phyloP scores from a whole-genome alignment of 2,329 filamentous ascomycete genomes.

The Metarhizium humberi region DNA sequence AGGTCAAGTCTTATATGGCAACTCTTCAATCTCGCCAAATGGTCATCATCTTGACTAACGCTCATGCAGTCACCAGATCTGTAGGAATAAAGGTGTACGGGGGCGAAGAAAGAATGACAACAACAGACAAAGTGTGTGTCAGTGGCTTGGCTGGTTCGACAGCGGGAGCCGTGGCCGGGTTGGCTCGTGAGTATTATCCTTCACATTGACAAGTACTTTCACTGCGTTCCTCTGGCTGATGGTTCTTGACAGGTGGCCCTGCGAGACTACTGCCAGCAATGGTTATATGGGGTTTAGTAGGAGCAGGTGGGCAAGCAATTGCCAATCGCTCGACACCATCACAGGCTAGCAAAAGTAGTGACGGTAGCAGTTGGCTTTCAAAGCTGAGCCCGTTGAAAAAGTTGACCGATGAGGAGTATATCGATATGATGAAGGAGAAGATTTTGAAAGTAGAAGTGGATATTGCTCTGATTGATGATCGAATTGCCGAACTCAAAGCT shows the following conservation, averaged over 20 bases:
- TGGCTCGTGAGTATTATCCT: conserved; percentile 35
- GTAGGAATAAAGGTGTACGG: conserved; percentile 39
- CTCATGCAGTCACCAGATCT: conserved; percentile 34
- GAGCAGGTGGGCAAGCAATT: conserved; percentile 29
- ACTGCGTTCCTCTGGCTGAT: conserved; percentile 10
- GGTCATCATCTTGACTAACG: background rate
- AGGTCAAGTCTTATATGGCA: conserved; percentile 17
- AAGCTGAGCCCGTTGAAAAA: conserved; percentile 64
- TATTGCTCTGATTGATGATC: conserved; percentile 70
- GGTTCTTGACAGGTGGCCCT: conserved; percentile 33
- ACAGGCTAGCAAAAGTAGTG: conserved; percentile 18
- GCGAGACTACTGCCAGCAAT: conserved; percentile 43
- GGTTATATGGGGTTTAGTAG: conserved; percentile 35
- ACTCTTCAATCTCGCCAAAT: background rate
- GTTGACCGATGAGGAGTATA: conserved; percentile 65
- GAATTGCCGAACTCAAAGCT: conserved; percentile 40
- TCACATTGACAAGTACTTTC: background rate
- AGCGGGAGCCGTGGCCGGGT: conserved; percentile 51
- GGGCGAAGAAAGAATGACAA: conserved; percentile 41
- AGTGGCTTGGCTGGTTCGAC: conserved; percentile 64
- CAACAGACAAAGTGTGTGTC: conserved; percentile 52
- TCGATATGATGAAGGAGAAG: conserved; percentile 60
- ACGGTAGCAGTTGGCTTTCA: conserved; percentile 36
- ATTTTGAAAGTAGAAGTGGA: conserved; percentile 63
- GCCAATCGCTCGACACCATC: conserved; percentile 22